A percentile compares a stretch with the other conserved stretches of the same genome.
Evolutionary conservation across 1,284 basidiomycete genomes (phyloP).

Genomic region (Fomitopsis schrenkii): DNA sequence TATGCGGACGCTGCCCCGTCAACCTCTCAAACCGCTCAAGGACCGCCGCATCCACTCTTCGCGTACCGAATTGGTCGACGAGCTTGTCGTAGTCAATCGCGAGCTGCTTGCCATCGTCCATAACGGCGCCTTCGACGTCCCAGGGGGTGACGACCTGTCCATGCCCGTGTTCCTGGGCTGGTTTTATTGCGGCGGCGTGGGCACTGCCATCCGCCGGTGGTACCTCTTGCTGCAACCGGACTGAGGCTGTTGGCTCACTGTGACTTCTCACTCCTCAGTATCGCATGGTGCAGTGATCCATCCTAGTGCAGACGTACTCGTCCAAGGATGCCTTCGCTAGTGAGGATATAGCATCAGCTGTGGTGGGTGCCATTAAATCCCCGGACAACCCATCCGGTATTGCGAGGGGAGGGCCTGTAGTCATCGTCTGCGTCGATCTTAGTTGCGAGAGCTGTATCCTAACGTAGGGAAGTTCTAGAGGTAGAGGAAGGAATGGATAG

Average conservation of each 20-base stretch:
- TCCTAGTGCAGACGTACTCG: neutral
- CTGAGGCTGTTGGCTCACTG: neutral
- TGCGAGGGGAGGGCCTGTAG: slow-evolving; percentile 4
- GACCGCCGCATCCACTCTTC: slow-evolving; percentile 72
- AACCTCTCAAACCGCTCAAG: slow-evolving; percentile 89
- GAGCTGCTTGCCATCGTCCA: slow-evolving; percentile 84
- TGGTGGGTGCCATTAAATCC: slow-evolving; percentile 10
- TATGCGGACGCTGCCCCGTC: slow-evolving; percentile 90
- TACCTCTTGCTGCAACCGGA: neutral
- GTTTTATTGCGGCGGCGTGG: slow-evolving; percentile 26
- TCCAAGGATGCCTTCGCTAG: slow-evolving; percentile 12
- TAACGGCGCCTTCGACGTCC: slow-evolving; percentile 94
- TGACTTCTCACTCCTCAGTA: neutral
- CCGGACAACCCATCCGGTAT: slow-evolving; percentile 9
- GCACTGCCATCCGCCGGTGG: slow-evolving; percentile 1
- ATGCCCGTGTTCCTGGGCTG: slow-evolving; percentile 30
- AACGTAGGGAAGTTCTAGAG: neutral
- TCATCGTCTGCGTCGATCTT: neutral
- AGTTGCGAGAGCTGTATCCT: neutral
- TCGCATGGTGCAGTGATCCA: neutral
- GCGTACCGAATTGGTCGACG: slow-evolving; percentile 91
- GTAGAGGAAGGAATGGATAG: neutral
- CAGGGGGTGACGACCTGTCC: slow-evolving; percentile 96
- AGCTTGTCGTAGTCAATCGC: slow-evolving; percentile 98
- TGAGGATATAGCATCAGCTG: slow-evolving; percentile 10